Base-by-base conservation (phyloP, 257 asterid species). In the Penstemon davidsonii region DNA sequence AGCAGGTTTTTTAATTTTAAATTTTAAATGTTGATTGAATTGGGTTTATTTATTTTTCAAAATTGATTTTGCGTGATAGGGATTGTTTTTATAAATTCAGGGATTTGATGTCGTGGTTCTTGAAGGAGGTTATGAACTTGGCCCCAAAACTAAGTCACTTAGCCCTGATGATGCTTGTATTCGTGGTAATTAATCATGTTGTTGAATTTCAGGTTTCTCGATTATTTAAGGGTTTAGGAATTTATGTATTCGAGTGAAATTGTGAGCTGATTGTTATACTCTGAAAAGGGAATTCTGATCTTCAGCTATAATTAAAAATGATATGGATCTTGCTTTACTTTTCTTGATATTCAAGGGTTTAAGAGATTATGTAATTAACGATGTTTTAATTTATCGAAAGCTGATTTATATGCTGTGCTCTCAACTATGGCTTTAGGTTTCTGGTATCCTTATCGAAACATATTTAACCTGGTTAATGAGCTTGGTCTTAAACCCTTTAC, bases 91-190 rank as follows among this genome's bases (percentile, higher is more conserved):
- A 15, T 72, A 70, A 64, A 75, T 82, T 68, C 80, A 83, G 91
- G 87, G 87, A 6, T 83, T 87, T 74, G 91, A 87, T 75, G 87
- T 87, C 42, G 78, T 85, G 4, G 88, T 87, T 58, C 88, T 87
- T 73, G 88, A 82, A 82, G 90, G 94, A 60, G 94, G 90, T 11
- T 85, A 85, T 75, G 94, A 82, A 61, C 70, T 82, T 69, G 89
- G 86, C 8, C 81, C 80, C 8, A 85, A 83, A 52, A 72, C 65
- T 25, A 81, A 74, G 78, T 71, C 86, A 41, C 71, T 74, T 39
- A 83, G 75, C 67, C 85, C 89, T 42, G 95, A 87, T 76, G 90
- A 87, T 60, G 81, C 78, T 10, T 87, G 87, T 52, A 51, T 84
- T 69, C 83, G 75, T 49, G 90, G 90, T 82, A 59, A 76, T 9